These are phyloP conservation scores for Clitopilus passeckerianus DNA, from an alignment of 768 basidiomycete species.

Conservation along the genomic window DNA sequence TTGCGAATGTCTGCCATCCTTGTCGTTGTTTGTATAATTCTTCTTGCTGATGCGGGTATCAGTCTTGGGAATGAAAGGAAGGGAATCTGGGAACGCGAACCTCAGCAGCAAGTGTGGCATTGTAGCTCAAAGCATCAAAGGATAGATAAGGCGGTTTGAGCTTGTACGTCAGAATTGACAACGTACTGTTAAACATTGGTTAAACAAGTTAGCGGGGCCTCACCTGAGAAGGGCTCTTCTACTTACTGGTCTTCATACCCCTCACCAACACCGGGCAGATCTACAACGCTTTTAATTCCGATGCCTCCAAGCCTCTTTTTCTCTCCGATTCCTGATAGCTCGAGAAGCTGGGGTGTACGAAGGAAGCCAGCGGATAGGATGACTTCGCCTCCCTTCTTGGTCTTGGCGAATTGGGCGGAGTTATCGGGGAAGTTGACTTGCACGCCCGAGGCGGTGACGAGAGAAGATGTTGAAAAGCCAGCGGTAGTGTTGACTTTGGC, in stretches of 20 bases:
- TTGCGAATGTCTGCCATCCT: constrained; percentile 27
- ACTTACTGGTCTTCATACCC: constrained; percentile 29
- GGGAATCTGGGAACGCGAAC: constrained; percentile 6
- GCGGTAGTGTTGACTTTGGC: constrained; percentile 8
- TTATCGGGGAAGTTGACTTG: constrained; percentile 20
- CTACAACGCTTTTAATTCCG: constrained; percentile 21
- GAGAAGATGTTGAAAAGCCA: not conserved
- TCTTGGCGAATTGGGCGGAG: constrained; percentile 11
- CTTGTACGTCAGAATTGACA: constrained; percentile 15
- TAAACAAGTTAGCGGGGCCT: not conserved
- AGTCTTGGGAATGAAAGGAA: not conserved
- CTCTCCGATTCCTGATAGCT: constrained; percentile 27
- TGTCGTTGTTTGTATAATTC: constrained; percentile 17
- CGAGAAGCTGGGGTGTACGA: constrained; percentile 29
- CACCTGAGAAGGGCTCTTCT: no score
- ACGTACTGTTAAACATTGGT: not conserved
- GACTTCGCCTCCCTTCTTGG: constrained; percentile 17
- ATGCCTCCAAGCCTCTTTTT: constrained; percentile 11
- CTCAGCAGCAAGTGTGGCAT: constrained; percentile 19
- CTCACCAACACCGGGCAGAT: constrained; percentile 25
- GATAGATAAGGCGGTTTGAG: constrained; percentile 22
- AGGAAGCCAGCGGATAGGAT: constrained; percentile 24
- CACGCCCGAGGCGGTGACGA: constrained; percentile 15
- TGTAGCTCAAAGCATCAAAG: constrained; percentile 24
- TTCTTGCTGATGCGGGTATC: constrained; percentile 17